Base-by-base conservation (phyloP, 352 stramenopile species). In the Globisporangium megalacanthum region DNA sequence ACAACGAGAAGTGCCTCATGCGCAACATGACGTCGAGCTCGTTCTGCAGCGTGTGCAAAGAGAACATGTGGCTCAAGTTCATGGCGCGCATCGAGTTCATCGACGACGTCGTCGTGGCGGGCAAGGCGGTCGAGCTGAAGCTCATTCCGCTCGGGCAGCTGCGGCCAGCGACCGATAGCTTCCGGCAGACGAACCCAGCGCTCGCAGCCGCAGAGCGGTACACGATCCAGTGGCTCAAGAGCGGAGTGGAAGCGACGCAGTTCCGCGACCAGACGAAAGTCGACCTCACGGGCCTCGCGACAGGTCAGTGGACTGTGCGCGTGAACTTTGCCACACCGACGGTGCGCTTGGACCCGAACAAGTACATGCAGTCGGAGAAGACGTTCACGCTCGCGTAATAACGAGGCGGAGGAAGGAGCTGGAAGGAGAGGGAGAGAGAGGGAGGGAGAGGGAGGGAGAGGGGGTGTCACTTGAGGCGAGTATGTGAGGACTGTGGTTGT, bases 41-140 rank as follows among this genome's bases (percentile, higher is more conserved):
- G 25, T 29, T 29, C 25, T 29, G 25, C 25, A 29, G 25, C 25
- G 25, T 29, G 25, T 29, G 25, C 25, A 29, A 29, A 29, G 25
- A 29, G 25, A 29, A 29, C 25, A 29, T 29, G 25, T 29, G 25
- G 25, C 25, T 29, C 25, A 29, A 29, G 25, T 72, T 76, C 56
- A 19, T 76, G 11, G 54, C 52, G 42, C 68, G 68, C 9, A 49
- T 75, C 51, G 58, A 68, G 57, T 64, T 75, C 47, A 75, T 75
- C 49, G 64, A 75, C 53, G 52, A 59, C 37, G 61, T 75, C 1
- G 51, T 59, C 0, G 60, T 74, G 6, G 3, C 56, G 1, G 64
- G 60, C 9, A 52, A 51, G 6, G 58, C 29, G 3, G 64, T 52
- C n/a, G 56, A 44, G 47, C 49, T 72, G 35, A 57, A 72, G 58